Percentiles rank a stretch among this genome's conserved stretches.
These are phyloP conservation scores for Ananas comosus DNA, from an alignment of 176 grass and related monocot genomes.

Conservation along the genomic window DNA sequence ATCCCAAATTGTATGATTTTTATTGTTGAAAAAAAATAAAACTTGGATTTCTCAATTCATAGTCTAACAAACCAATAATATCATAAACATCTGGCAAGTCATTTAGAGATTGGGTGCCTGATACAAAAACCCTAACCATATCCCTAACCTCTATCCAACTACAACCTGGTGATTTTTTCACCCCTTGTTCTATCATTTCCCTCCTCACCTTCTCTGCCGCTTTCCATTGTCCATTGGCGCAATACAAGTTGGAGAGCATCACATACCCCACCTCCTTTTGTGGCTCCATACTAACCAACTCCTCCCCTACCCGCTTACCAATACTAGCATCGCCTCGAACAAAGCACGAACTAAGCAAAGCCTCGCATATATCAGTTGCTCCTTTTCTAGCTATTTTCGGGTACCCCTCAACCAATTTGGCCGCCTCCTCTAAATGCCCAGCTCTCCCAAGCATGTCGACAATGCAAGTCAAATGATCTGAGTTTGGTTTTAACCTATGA, in stretches of 20 bases:
- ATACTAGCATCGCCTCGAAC: not conserved
- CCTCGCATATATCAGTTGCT: constrained; percentile 8
- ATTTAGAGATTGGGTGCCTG: constrained; percentile 25
- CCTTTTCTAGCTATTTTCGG: not conserved
- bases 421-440: constrained; percentile 20
- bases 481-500: constrained; percentile 33
- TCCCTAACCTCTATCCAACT: constrained; percentile 59
- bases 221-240: constrained; percentile 33
- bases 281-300: constrained; percentile 14
- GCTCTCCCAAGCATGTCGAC: constrained; percentile 58
- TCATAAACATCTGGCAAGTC: not conserved
- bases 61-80: constrained; percentile 20
- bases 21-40: not conserved
- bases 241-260: constrained; percentile 51
- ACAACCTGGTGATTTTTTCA: constrained; percentile 58
- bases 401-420: constrained; percentile 9
- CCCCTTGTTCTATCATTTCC: constrained; percentile 39
- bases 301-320: constrained; percentile 17
- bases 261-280: constrained; percentile 37
- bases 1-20: no score
- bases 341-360: constrained; percentile 32
- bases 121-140: constrained; percentile 37
- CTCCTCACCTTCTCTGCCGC: constrained; percentile 41
- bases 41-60: constrained; percentile 31
- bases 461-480: constrained; percentile 40